Conservation (phyloP, 2,329 filamentous ascomycete species). For the Xylaria sp. region DNA sequence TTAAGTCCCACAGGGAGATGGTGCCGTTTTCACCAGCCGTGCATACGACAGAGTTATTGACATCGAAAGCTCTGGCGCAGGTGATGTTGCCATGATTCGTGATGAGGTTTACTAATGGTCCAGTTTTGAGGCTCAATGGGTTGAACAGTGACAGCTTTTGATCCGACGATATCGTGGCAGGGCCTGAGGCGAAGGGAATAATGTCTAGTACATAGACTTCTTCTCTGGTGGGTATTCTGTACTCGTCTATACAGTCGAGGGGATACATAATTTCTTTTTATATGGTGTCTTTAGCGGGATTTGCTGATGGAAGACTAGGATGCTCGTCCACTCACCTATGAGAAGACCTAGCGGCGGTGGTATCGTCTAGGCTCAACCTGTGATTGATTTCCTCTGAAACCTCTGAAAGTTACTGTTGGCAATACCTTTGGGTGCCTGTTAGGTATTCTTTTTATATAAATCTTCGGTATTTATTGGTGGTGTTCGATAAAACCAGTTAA, state of each 20-base stretch:
- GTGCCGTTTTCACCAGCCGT: conserved; percentile 79
- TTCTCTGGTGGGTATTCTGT: conserved; percentile 52
- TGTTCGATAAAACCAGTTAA: too few relatives aligned
- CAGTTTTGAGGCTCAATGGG: conserved; percentile 63
- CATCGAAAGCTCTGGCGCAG: conserved; percentile 67
- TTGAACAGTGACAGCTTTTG: conserved; percentile 75
- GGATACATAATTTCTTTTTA: conserved; percentile 53
- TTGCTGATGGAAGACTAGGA: not conserved
- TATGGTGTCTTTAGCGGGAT: not conserved
- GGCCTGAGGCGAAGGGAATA: conserved; percentile 59
- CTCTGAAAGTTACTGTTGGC: too few relatives aligned
- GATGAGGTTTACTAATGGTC: conserved; percentile 46
- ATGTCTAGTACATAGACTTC: conserved; percentile 70
- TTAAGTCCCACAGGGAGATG: conserved; percentile 74
- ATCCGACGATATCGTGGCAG: conserved; percentile 76
- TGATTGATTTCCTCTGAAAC: too few relatives aligned
- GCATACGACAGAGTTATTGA: conserved; percentile 64
- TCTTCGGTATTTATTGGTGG: too few relatives aligned
- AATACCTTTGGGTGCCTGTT: too few relatives aligned
- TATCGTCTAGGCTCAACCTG: conserved; percentile 11
- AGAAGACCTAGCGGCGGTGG: not conserved
- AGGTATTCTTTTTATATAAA: too few relatives aligned
- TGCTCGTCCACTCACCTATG: not conserved
- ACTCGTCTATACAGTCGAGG: conserved; percentile 54
- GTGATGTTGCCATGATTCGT: conserved; percentile 72